Percentiles rank a stretch among this genome's conserved stretches.
phyloP scores from a whole-genome alignment of 2,329 filamentous ascomycete species.

The Aspergillus hortae region DNA sequence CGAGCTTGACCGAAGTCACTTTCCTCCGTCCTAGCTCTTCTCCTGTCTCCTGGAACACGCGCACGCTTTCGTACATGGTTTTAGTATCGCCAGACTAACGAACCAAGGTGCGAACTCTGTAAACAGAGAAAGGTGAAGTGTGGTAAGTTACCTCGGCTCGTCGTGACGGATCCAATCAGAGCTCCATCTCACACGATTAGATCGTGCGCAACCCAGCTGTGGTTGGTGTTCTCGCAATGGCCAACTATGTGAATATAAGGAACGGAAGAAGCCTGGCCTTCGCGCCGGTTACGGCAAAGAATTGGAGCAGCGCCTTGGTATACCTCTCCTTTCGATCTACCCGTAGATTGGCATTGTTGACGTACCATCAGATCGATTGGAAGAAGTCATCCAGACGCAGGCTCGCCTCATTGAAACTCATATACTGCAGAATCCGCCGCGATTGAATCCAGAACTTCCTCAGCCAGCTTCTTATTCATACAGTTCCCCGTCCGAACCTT shows the following conservation, averaged over 20 bases:
- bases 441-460: constrained; percentile 23
- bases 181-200: constrained; percentile 16
- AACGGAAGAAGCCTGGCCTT: constrained; percentile 66
- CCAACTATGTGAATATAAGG: constrained; percentile 65
- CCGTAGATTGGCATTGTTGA: not conserved
- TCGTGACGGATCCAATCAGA: not conserved
- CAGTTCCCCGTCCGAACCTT: constrained; percentile 52
- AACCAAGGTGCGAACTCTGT: constrained; percentile 40
- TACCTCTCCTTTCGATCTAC: constrained; percentile 3
- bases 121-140: constrained; percentile 46
- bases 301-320: constrained; percentile 64
- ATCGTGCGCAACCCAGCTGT: constrained; percentile 59
- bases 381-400: constrained; percentile 63
- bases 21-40: not conserved
- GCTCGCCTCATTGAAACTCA: constrained; percentile 63
- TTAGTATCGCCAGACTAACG: constrained; percentile 16
- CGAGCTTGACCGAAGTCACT: not conserved
- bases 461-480: constrained; percentile 28
- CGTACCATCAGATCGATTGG: constrained; percentile 55
- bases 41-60: not conserved
- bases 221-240: constrained; percentile 68
- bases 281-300: constrained; percentile 67
- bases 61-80: not conserved
- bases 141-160: constrained; percentile 28
- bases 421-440: constrained; percentile 39